Conservation (phyloP, 108 stramenopile species). For the Skeletonema costatum region DNA sequence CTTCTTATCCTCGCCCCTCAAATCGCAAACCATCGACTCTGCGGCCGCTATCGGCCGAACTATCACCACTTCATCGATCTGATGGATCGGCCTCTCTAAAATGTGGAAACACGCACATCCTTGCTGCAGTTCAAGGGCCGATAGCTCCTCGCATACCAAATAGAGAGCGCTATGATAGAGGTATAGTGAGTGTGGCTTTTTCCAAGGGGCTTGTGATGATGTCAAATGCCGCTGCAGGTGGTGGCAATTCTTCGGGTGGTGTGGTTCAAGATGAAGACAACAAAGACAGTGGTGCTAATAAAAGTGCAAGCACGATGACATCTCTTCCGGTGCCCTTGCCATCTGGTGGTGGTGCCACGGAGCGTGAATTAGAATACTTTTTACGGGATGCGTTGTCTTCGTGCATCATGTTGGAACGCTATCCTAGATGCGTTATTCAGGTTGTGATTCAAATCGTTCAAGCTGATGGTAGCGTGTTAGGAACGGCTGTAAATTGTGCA, state of each 20-base stretch:
- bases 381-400: slow-evolving; percentile 54
- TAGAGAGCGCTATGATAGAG: slow-evolving; percentile 56
- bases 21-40: slow-evolving; percentile 46
- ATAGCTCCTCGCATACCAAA: slow-evolving; percentile 70
- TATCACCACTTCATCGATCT: slow-evolving; percentile 76
- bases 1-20: not conserved
- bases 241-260: slow-evolving; percentile 7
- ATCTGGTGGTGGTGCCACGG: slow-evolving; percentile 48
- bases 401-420: slow-evolving; percentile 54
- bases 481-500: slow-evolving; percentile 71
- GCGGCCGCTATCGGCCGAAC: slow-evolving; percentile 86
- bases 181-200: slow-evolving; percentile 70
- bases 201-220: slow-evolving; percentile 48
- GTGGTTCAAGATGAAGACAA: not conserved
- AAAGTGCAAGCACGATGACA: slow-evolving; percentile 11
- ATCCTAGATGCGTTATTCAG: slow-evolving; percentile 73
- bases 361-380: slow-evolving; percentile 64
- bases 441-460: slow-evolving; percentile 77
- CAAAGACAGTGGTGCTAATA: slow-evolving; percentile 5
- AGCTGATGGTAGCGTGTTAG: slow-evolving; percentile 74
- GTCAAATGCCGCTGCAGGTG: slow-evolving; percentile 3
- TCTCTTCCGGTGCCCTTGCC: slow-evolving; percentile 18
- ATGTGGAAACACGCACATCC: slow-evolving; percentile 82
- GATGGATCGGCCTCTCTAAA: slow-evolving; percentile 88
- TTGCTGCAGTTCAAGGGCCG: slow-evolving; percentile 90